Evolutionary conservation across 768 basidiomycete species (phyloP), one percentile per base, ranked within the genome.

Genomic region (Russula sp.): DNA sequence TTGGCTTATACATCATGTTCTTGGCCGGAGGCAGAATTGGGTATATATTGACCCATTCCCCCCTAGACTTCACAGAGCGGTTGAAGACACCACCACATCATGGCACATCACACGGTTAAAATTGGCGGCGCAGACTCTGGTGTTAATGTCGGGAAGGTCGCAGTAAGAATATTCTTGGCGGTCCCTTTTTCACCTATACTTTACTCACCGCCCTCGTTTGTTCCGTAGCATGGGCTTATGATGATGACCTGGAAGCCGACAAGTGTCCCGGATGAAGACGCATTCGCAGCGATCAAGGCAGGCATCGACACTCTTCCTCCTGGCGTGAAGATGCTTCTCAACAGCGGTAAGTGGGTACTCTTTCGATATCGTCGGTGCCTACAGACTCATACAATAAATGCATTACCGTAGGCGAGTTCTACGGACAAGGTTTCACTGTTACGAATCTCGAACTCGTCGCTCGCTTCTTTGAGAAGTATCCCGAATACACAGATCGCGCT

Each of bases 281-380:
- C 81, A 10, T 87, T 89, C 64, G 82, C 80, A 26, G 76, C 84
- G 2, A 86, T 89, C 75, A 84, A 82, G 71, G 79, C 79, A 13
- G 79, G 79, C 7, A 69, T 83, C 62, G 76, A 79, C 42, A 72
- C 75, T 0, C 69, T 80, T 38, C 79, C 79, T 0, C 66, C 75
- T 0, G 81, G 79, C 16, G 73, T 72, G 36, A 83, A 83, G 70
- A 78, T 81, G 70, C 67, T 84, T 55, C 64, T 86, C 66, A 84
- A 84, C 69, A 80, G 78, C 69, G 81, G 83, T 78, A 66, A 14
- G 74, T 67, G 49, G n/a, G 2, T 26, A 2, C 26, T 14, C 34
- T 36, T 2, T 30, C 16, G 13, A 9, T 40, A 14, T 5, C 60
- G 18, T 26, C 40, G 57, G 44, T 18, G 36, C n/a, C 18, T 16